Conservation (phyloP, 2,329 filamentous ascomycete genomes). For the Alternaria brassicae region DNA sequence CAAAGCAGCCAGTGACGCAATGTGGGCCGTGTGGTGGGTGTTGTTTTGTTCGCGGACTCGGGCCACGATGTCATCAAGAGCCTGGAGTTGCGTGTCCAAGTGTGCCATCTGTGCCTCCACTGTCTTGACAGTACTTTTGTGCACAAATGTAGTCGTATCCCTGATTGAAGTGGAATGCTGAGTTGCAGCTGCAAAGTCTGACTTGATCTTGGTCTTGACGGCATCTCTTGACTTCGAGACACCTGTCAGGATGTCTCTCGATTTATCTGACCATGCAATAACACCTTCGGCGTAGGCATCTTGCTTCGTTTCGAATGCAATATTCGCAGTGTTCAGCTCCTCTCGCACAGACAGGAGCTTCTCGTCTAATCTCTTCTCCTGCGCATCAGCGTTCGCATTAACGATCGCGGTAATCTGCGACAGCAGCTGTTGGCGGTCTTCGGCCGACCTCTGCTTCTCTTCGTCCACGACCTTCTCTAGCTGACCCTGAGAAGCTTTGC, state of each 20-base stretch:
- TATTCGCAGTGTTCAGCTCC: conserved; percentile 69
- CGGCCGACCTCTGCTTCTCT: conserved; percentile 74
- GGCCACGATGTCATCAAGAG: conserved; percentile 87
- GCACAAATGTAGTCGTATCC: conserved; percentile 81
- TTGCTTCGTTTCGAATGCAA: conserved; percentile 70
- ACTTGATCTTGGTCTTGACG: conserved; percentile 81
- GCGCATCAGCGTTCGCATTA: conserved; percentile 73
- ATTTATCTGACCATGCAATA: conserved; percentile 74
- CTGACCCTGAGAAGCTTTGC: conserved; percentile 68
- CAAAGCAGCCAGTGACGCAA: conserved; percentile 69
- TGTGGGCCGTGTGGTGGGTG: conserved; percentile 74
- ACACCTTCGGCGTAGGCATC: conserved; percentile 73
- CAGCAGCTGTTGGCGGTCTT: conserved; percentile 77
- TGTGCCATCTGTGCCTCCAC: conserved; percentile 89
- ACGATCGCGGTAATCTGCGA: conserved; percentile 80
- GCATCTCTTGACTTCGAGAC: conserved; percentile 76
- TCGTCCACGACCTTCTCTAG: conserved; percentile 76
- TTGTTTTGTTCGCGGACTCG: conserved; percentile 83
- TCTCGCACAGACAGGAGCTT: conserved; percentile 69
- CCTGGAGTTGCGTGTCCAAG: conserved; percentile 85
- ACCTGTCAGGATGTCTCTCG: conserved; percentile 72
- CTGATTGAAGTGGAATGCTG: conserved; percentile 85
- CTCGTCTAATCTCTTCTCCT: conserved; percentile 73
- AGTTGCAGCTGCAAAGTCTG: conserved; percentile 83
- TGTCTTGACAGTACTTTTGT: conserved; percentile 87